Evolutionary conservation across 2,329 filamentous ascomycete species (phyloP).

Genomic region (Sporothrix pallida): DNA sequence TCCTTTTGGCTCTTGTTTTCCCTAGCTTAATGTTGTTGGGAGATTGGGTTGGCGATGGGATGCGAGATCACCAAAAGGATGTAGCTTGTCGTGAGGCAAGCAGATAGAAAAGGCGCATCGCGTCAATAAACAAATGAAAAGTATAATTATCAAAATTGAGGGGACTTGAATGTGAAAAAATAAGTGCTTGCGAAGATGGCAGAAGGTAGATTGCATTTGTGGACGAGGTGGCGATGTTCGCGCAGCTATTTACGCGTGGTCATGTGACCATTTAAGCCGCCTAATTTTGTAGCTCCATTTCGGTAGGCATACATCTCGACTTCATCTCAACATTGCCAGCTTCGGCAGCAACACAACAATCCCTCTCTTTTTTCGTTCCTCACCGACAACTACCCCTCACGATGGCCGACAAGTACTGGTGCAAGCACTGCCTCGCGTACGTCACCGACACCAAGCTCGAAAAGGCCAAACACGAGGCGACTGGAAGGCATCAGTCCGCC

Average conservation of each 20-base stretch:
- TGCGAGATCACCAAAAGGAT: not conserved
- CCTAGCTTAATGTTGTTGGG: conserved; percentile 14
- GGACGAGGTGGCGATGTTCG: not conserved
- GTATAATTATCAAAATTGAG: conserved; percentile 5
- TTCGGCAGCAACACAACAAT: not conserved
- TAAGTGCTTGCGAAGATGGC: not conserved
- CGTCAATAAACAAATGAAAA: conserved; percentile 9
- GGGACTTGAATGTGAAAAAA: not conserved
- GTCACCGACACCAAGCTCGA: conserved; percentile 93
- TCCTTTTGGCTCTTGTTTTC: conserved; percentile 15
- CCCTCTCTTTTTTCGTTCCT: not conserved
- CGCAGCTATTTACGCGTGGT: not conserved
- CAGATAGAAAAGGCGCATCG: conserved; percentile 13
- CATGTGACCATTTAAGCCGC: conserved; percentile 5
- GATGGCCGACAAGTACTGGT: conserved; percentile 99
- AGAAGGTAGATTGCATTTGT: not conserved
- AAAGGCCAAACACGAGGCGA: conserved; percentile 86
- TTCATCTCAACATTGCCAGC: not conserved
- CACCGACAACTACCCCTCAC: not conserved
- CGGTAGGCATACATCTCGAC: not conserved
- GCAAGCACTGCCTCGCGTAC: conserved; percentile 91
- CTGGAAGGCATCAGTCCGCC: conserved; percentile 79
- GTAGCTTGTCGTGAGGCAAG: not conserved
- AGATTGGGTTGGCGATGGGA: not conserved
- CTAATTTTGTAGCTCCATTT: not conserved